Evolutionary conservation across 176 grass and related monocot species (phyloP).

Genomic region (Triticum turgidum): DNA sequence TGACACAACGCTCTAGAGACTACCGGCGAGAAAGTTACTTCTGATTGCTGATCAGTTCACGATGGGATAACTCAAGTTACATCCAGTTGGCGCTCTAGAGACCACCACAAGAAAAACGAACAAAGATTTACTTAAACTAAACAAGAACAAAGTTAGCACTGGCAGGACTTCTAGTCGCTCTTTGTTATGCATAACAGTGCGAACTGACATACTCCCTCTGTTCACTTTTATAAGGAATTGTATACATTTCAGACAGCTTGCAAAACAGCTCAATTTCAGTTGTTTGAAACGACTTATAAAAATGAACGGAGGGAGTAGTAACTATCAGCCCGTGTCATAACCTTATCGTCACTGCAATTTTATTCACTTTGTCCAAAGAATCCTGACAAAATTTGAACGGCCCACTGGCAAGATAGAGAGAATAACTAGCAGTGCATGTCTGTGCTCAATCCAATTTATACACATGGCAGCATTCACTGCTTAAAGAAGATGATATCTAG

Average conservation of each 20-base stretch:
- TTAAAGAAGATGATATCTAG: constrained; percentile 8
- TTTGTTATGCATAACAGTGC: background rate
- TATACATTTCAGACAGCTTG: too few species aligned
- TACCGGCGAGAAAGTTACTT: background rate
- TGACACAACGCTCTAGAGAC: background rate
- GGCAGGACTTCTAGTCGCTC: background rate
- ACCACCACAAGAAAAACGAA: too few species aligned
- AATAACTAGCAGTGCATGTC: constrained; percentile 12
- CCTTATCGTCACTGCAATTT: background rate
- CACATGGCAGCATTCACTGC: constrained; percentile 16
- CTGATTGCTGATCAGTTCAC: background rate
- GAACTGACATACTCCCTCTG: background rate
- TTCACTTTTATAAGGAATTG: too few species aligned
- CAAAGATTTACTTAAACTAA: too few species aligned
- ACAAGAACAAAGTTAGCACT: constrained; percentile 15
- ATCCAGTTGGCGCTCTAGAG: constrained; percentile 1
- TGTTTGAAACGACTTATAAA: too few species aligned
- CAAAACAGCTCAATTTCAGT: too few species aligned
- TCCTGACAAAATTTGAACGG: constrained; percentile 1
- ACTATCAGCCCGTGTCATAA: constrained; percentile 1
- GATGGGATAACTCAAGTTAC: constrained; percentile 10
- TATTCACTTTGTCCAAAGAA: background rate
- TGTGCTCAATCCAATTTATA: constrained; percentile 14
- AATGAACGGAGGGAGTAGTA: background rate
- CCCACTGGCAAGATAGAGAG: background rate